These are phyloP conservation scores for Sporothrix brunneoviolacea DNA, from an alignment of 2,329 filamentous ascomycete genomes.

Conservation along the genomic window DNA sequence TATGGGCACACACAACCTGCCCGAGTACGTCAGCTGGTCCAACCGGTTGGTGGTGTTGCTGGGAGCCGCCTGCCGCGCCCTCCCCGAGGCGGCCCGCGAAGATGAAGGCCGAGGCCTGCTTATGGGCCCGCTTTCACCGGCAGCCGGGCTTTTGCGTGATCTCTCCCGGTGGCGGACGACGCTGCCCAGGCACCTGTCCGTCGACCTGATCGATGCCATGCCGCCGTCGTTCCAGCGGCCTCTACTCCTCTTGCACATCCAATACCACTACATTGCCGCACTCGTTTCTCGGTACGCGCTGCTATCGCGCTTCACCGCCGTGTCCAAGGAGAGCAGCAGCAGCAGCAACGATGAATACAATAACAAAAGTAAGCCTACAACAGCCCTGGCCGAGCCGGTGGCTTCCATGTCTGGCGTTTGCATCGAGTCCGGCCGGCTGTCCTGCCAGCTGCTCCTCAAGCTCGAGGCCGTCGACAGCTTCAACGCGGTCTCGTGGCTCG, in stretches of 20 bases:
- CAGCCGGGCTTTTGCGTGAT: slow-evolving; percentile 32
- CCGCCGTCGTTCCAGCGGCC: slow-evolving; percentile 30
- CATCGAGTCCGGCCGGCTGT: slow-evolving; percentile 28
- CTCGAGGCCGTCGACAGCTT: slow-evolving; percentile 31
- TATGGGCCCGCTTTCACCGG: slow-evolving; percentile 32
- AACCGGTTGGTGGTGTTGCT: slow-evolving; percentile 31
- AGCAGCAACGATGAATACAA: no score
- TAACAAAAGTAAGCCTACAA: no score
- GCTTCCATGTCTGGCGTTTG: slow-evolving; percentile 29
- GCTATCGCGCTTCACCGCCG: slow-evolving; percentile 27
- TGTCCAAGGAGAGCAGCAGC: slow-evolving; percentile 22
- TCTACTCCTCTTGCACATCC: slow-evolving; percentile 30
- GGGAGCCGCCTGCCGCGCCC: slow-evolving; percentile 24
- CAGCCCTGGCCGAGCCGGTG: slow-evolving; percentile 11
- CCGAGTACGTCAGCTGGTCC: slow-evolving; percentile 32
- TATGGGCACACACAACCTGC: slow-evolving; percentile 24
- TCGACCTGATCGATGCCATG: slow-evolving; percentile 27
- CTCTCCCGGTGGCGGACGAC: slow-evolving; percentile 31
- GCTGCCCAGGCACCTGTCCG: slow-evolving; percentile 30
- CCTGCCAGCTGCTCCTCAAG: slow-evolving; percentile 29
- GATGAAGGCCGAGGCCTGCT: slow-evolving; percentile 23
- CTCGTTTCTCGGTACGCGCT: slow-evolving; percentile 32
- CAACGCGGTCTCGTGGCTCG: slow-evolving; percentile 33
- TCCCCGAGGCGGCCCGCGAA: not conserved
- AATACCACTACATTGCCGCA: slow-evolving; percentile 32